Base-by-base conservation (phyloP, 2,329 filamentous ascomycete genomes). In the Phialophora expanda region DNA sequence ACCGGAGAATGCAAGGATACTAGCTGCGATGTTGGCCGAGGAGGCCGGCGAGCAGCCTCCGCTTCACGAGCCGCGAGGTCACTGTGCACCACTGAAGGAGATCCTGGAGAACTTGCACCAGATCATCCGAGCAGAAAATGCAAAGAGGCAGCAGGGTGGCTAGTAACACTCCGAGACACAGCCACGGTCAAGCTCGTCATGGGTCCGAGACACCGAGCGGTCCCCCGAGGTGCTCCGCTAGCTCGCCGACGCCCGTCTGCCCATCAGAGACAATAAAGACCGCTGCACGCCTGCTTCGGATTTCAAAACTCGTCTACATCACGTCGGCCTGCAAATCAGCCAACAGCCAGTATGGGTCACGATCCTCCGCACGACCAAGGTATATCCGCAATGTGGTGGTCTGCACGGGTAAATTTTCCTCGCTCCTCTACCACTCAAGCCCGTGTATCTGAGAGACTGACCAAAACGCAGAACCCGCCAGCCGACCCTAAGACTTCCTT, bases 381-480 rank as follows among this genome's bases (percentile, higher is more conserved):
- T n/a, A 12, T 66, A 11, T 38, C 34, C 46, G 38, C 57, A 4
- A 51, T 69, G 56, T 67, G 66, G 64, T 69, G 66, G 66, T 60
- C 65, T n/a, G 66, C 61, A 24, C 54, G 56, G 12, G 56, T 50
- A 59, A 44, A 4, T 11, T 7, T 17, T 28, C 20, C 20, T 28
- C 26, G 20, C 26, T 17, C 48, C 48, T 53, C 8, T 0, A 24
- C 48, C 20, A 12, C 11, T 8, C 14, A 44, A 5, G 38, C 56
- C 34, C 56, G 28, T 34, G 7, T 12, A 28, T 32, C 6, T 30
- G 14, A 7, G 38, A 26, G 44, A 50, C 56, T 59, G 56, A 59
- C 44, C 28, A 17, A 22, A 22, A 12, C 30, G 26, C 17, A 61
- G 58, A 56, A 69, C 51, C 66, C 65, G 12, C 66, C 66, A 2